These are phyloP conservation scores for Tubosaeta sp. DNA, from an alignment of 768 basidiomycete species.

Conservation along the genomic window DNA sequence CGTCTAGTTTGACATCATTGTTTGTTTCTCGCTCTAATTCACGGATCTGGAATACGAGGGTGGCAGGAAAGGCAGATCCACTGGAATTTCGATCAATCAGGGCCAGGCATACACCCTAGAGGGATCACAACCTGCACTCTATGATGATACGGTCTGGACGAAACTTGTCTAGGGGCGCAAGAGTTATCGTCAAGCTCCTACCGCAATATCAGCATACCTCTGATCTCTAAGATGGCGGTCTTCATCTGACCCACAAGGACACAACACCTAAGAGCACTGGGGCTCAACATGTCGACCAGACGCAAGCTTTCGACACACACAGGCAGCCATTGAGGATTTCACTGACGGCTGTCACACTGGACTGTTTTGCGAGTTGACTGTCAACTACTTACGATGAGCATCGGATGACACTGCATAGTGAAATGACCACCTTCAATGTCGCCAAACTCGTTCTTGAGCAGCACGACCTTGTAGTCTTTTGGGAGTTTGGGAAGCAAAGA, in stretches of 20 bases:
- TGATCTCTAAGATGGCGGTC: conserved; percentile 82
- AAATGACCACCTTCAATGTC: conserved; percentile 71
- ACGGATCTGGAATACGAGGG: conserved; percentile 90
- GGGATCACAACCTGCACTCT: conserved; percentile 74
- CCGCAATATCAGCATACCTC: conserved; percentile 42
- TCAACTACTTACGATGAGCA: conserved; percentile 55
- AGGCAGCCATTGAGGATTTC: conserved; percentile 97
- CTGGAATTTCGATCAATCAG: conserved; percentile 33
- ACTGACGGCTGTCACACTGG: conserved; percentile 78
- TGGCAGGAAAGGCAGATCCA: conserved; percentile 94
- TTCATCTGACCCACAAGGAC: conserved; percentile 95
- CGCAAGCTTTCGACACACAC: conserved; percentile 37
- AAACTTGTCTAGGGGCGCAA: conserved; percentile 60
- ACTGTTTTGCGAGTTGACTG: conserved; percentile 83
- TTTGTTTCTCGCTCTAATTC: conserved; percentile 78
- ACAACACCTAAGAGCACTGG: conserved; percentile 60
- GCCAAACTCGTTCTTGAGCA: conserved; percentile 96
- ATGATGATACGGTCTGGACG: conserved; percentile 89
- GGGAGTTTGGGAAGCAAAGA: conserved; percentile 79
- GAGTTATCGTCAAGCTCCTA: not conserved
- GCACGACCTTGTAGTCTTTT: conserved; percentile 79
- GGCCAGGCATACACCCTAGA: not conserved
- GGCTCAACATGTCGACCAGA: not conserved
- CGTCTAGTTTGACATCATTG: conserved; percentile 77
- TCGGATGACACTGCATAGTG: not conserved